Conservation (phyloP, 345 rosid species). For the Citrus reticulata region DNA sequence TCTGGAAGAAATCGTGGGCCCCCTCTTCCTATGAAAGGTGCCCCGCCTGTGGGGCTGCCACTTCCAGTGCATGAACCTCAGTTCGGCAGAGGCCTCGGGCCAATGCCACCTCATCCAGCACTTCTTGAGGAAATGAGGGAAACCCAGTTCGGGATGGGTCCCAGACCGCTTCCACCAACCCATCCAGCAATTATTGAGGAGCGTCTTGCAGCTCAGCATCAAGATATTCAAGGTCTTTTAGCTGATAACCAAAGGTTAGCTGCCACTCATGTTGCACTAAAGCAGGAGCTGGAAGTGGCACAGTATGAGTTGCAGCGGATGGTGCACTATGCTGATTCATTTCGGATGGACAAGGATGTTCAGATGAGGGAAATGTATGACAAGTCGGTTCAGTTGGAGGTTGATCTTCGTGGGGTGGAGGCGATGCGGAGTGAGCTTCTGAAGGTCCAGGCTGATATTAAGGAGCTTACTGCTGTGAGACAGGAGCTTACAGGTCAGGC, state of each 20-base stretch:
- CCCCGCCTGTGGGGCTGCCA: slow-evolving; percentile 44
- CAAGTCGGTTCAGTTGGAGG: slow-evolving; percentile 57
- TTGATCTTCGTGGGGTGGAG: slow-evolving; percentile 66
- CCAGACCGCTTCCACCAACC: slow-evolving; percentile 61
- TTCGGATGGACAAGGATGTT: slow-evolving; percentile 69
- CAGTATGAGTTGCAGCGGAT: slow-evolving; percentile 76
- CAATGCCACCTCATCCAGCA: slow-evolving; percentile 45
- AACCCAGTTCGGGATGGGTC: slow-evolving; percentile 52
- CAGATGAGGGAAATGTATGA: slow-evolving; percentile 89
- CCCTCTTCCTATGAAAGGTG: slow-evolving; percentile 37
- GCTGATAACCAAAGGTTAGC: slow-evolving; percentile 86
- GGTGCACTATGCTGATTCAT: slow-evolving; percentile 56
- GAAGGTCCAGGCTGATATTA: slow-evolving; percentile 66
- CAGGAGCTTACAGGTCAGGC: slow-evolving; percentile 71
- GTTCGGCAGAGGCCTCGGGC: slow-evolving; percentile 54
- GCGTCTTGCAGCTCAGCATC: slow-evolving; percentile 70
- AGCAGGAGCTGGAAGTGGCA: slow-evolving; percentile 86
- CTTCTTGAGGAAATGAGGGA: slow-evolving; percentile 66
- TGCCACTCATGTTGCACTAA: slow-evolving; percentile 89
- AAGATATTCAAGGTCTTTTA: slow-evolving; percentile 81
- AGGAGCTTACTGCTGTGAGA: slow-evolving; percentile 61
- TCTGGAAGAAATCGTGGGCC: slow-evolving; percentile 57
- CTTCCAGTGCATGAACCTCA: slow-evolving; percentile 50
- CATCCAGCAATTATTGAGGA: slow-evolving; percentile 71
- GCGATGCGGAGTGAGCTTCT: slow-evolving; percentile 58